Base-by-base conservation (phyloP, 1,139 yeast genomes). In the Nakaseomyces nivariensis region DNA sequence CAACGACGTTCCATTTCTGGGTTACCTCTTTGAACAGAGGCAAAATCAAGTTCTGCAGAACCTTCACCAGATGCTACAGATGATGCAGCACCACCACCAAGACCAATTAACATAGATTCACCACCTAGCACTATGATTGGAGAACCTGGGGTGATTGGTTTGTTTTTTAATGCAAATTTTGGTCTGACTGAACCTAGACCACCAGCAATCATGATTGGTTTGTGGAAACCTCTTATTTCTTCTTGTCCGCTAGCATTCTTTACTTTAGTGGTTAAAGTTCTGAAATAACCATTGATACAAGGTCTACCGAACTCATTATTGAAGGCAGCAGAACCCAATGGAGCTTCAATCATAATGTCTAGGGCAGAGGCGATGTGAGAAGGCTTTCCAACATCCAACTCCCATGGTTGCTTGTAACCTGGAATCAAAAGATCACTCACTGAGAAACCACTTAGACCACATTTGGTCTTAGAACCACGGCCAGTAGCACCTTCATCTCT, bases 401-500 rank as follows among this genome's bases (percentile, higher is more conserved):
- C 99, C 99, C 99, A 94, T 33, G 97, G 97, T 72, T 90, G 97
- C 54, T 76, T 77, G 62, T 82, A 78, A 31, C 74, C 79, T 45
- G 98, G 98, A 59, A 94, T 90, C 56, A 81, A 75, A 66, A 94
- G 77, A 69, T 94, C 98, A 44, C 95, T 83, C 17, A 89, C 97
- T 7, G 95, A 79, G 69, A 82, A 94, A 5, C 99, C 99, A 49
- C 95, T 77, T 56, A 94, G 76, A 50, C 99, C 99, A 62, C 97
- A 96, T 71, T 92, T 92, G 43, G 97, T 81, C 69, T 88, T 87
- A 27, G 98, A 92, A 48, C 99, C 99, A 68, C 97, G 81, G 56
- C 99, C 99, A 24, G 92, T 96, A 31, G 99, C 98, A 71, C 97
- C 98, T 72, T 94, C 99, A 69, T 94, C 99, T 76, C 99, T 86